Evolutionary conservation across 202 grass and related monocot genomes (phyloP).

Genomic region (Digitaria exilis): DNA sequence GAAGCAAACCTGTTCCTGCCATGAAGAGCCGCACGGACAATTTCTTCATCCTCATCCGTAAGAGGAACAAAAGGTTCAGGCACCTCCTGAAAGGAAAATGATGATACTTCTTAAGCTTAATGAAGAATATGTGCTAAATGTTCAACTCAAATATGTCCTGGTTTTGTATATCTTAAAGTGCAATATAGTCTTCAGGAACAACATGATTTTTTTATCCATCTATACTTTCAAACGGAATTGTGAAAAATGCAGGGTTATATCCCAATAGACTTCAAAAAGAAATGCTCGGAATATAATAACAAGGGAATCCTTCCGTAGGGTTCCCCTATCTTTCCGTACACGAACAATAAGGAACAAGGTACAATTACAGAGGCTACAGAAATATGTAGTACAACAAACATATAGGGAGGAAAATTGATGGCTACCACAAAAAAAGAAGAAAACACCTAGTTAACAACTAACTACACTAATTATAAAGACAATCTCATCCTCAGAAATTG

Average conservation of each 20-base stretch:
- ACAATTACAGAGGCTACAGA: neutral
- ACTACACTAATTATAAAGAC: neutral
- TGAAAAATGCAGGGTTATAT: neutral
- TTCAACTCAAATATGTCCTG: neutral
- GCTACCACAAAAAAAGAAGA: neutral
- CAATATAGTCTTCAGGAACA: neutral
- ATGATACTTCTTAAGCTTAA: neutral
- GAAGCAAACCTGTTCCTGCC: conserved; percentile 64
- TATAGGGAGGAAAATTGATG: neutral
- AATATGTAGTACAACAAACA: neutral
- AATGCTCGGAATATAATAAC: neutral
- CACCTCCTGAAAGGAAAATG: conserved; percentile 48
- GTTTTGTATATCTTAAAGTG: conserved; percentile 8
- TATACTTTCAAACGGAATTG: neutral
- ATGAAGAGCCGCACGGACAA: conserved; percentile 61
- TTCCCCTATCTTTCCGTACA: neutral
- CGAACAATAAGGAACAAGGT: neutral
- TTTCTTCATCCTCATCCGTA: conserved; percentile 74
- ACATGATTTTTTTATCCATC: neutral
- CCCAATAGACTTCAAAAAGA: neutral
- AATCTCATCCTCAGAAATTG: neutral
- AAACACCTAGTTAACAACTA: neutral
- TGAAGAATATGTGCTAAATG: neutral
- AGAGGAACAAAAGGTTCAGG: conserved; percentile 72
- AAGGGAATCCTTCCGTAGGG: neutral